phyloP scores from a whole-genome alignment of 768 basidiomycete species.

The Boletus coccyginus region DNA sequence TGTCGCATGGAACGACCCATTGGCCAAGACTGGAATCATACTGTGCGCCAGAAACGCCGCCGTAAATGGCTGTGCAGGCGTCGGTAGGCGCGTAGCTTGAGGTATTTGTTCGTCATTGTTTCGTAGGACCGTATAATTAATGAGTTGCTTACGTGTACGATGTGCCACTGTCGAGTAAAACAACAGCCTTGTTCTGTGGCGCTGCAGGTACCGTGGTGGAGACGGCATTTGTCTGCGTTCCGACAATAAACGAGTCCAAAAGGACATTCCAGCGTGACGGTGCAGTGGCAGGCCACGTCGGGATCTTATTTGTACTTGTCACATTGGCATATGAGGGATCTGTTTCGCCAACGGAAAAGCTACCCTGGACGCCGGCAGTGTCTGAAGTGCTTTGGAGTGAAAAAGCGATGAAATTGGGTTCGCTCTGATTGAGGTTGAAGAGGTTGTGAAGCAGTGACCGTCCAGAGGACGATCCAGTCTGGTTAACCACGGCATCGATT shows the following conservation, averaged over 20 bases:
- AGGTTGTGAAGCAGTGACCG: conserved; percentile 74
- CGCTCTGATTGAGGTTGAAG: conserved; percentile 61
- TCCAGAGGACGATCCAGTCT: conserved; percentile 56
- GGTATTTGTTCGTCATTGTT: conserved; percentile 3
- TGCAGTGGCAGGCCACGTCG: conserved; percentile 66
- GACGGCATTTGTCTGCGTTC: conserved; percentile 48
- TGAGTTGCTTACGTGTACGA: conserved; percentile 63
- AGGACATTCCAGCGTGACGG: conserved; percentile 78
- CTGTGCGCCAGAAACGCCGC: conserved; percentile 57
- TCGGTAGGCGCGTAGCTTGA: conserved; percentile 66
- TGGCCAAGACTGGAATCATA: conserved; percentile 51
- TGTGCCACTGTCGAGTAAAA: conserved; percentile 77
- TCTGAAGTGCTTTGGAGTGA: conserved; percentile 62
- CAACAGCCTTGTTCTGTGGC: conserved; percentile 69
- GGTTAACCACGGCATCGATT: conserved; percentile 61
- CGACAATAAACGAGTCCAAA: conserved; percentile 68
- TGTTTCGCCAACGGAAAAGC: conserved; percentile 72
- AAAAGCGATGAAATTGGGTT: conserved; percentile 82
- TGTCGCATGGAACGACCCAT: conserved; percentile 73
- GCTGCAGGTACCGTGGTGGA: conserved; percentile 53
- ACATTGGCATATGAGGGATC: conserved; percentile 62
- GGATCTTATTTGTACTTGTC: conserved; percentile 52
- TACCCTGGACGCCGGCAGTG: conserved; percentile 57
- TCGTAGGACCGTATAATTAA: neutral
- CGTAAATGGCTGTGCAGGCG: conserved; percentile 69